Conservation (phyloP, 2,329 filamentous ascomycete species). For the Colletotrichum liriopes region DNA sequence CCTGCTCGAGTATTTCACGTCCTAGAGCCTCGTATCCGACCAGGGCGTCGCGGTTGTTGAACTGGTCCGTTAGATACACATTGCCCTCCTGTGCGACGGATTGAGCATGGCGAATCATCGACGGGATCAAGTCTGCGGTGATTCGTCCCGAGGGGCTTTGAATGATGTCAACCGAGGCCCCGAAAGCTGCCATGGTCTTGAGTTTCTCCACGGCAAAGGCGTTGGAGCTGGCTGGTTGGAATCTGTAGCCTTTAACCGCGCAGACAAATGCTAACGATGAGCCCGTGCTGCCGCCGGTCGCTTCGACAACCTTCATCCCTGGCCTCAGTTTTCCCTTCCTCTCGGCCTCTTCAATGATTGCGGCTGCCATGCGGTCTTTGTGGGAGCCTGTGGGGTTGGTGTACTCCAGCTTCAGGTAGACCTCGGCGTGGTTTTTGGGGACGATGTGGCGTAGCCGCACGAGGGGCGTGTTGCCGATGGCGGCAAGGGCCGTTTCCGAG, state of each 20-base stretch:
- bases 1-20: slow-evolving; percentile 2
- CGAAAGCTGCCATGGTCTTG: slow-evolving; percentile 38
- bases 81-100: slow-evolving; percentile 2
- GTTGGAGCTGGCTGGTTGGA: slow-evolving; percentile 26
- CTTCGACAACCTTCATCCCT: slow-evolving; percentile 33
- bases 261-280: slow-evolving; percentile 39
- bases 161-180: slow-evolving; percentile 36
- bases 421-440: slow-evolving; percentile 22
- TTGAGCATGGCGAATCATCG: background rate
- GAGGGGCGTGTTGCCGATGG: slow-evolving; percentile 39
- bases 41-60: slow-evolving; percentile 35
- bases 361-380: slow-evolving; percentile 41
- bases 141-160: slow-evolving; percentile 31
- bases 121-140: slow-evolving; percentile 31
- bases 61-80: slow-evolving; percentile 34
- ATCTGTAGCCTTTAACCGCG: slow-evolving; percentile 47
- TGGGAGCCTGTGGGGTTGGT: slow-evolving; percentile 41
- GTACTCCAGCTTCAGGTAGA: slow-evolving; percentile 40
- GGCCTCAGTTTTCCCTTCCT: slow-evolving; percentile 13
- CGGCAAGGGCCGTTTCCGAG: slow-evolving; percentile 2
- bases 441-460: slow-evolving; percentile 25
- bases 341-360: slow-evolving; percentile 39
- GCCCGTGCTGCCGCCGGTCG: slow-evolving; percentile 41
- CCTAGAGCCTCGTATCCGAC: slow-evolving; percentile 37
- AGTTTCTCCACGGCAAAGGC: slow-evolving; percentile 37